These are phyloP conservation scores for Mollisiaceae sp. DNA, from an alignment of 2,329 filamentous ascomycete species.

Conservation along the genomic window DNA sequence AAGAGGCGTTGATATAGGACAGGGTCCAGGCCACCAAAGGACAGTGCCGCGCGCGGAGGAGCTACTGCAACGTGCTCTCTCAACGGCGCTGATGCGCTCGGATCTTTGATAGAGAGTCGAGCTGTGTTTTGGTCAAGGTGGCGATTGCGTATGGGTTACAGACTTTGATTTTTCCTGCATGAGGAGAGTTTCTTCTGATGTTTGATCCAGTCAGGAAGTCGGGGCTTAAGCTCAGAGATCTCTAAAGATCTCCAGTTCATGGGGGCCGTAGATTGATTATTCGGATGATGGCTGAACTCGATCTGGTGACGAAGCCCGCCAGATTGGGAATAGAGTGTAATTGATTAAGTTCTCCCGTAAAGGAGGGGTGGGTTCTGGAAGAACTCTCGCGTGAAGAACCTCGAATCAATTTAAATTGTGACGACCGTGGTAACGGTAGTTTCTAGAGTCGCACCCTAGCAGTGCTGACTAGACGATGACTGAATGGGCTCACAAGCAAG, in stretches of 20 bases:
- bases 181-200: conserved; percentile 25
- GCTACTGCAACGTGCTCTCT: conserved; percentile 14
- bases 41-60: conserved; percentile 15
- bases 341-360: conserved; percentile 11
- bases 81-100: conserved; percentile 29
- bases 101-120: conserved; percentile 8
- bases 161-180: conserved; percentile 12
- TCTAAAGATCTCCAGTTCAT: conserved; percentile 20
- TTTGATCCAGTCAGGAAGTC: conserved; percentile 24
- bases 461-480: conserved; percentile 17
- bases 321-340: conserved; percentile 12
- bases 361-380: conserved; percentile 10
- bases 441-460: neutral
- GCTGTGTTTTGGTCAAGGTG: conserved; percentile 9
- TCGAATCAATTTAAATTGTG: conserved; percentile 9
- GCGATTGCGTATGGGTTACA: conserved; percentile 27
- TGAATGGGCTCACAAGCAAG: conserved; percentile 20
- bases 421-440: conserved; percentile 14
- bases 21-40: conserved; percentile 9
- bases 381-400: conserved; percentile 15
- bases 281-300: conserved; percentile 22
- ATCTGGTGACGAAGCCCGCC: conserved; percentile 24
- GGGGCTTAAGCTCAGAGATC: conserved; percentile 17
- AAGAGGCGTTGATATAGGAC: conserved; percentile 35
- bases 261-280: conserved; percentile 14